phyloP scores from a whole-genome alignment of 1,139 yeast genomes.

The Candida sojae region DNA sequence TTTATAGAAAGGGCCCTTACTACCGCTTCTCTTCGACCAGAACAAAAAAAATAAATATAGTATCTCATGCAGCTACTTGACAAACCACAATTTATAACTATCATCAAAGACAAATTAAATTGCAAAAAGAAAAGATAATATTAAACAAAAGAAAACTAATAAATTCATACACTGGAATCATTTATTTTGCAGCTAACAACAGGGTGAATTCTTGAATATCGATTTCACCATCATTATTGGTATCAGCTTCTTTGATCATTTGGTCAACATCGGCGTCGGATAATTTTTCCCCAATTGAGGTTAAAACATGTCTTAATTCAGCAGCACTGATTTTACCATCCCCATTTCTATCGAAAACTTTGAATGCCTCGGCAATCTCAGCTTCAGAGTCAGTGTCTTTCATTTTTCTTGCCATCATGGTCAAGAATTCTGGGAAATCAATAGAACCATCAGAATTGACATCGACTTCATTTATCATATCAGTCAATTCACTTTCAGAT shows the following conservation, averaged over 20 bases:
- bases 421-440: slow-evolving; percentile 83
- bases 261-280: slow-evolving; percentile 96
- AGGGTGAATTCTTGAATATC: slow-evolving; percentile 94
- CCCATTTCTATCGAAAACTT: slow-evolving; percentile 91
- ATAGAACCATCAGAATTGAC: slow-evolving; percentile 93
- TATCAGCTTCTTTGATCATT: slow-evolving; percentile 94
- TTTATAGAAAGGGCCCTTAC: background rate
- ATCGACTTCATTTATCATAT: slow-evolving; percentile 96
- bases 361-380: slow-evolving; percentile 95
- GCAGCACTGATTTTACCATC: slow-evolving; percentile 97
- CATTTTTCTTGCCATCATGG: slow-evolving; percentile 94
- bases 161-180: background rate
- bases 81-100: too few relatives aligned
- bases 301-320: slow-evolving; percentile 93
- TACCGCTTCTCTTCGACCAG: background rate
- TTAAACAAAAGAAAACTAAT: background rate
- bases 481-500: slow-evolving; percentile 91
- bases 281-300: slow-evolving; percentile 94
- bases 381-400: slow-evolving; percentile 96
- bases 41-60: background rate
- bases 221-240: slow-evolving; percentile 94
- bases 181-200: slow-evolving; percentile 55
- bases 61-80: too few relatives aligned
- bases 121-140: background rate
- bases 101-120: background rate